Evolutionary conservation across 148 eudicot species (phyloP), one percentile per base, ranked within the genome.

Genomic region (Diospyros lotus): DNA sequence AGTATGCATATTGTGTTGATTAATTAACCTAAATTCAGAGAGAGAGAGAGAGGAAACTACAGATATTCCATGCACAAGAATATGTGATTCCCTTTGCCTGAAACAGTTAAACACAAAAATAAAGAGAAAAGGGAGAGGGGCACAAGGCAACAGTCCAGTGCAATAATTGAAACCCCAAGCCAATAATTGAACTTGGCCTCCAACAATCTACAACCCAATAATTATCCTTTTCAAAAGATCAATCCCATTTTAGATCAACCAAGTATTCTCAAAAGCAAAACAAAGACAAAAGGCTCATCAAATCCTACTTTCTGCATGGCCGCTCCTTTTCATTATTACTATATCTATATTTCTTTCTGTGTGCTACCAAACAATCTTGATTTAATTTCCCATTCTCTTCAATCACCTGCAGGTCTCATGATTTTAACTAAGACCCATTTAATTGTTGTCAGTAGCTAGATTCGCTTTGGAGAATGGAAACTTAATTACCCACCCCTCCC

Each of bases 191-290:
- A 56, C 73, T 28, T 28, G 28, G 28, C 38, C 28, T 66, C n/a
- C 44, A 55, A 42, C 64, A 53, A 52, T 64, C 61, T 70, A 54
- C 74, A 69, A 58, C 38, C 14, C 72, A 69, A 71, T 71, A 71
- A 71, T 71, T 71, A 48, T 71, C 51, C 14, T 9, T 56, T 55
- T 41, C 60, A 28, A 28, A 28, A 28, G 28, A 28, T 55, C n/a
- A 71, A 56, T 9, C 51, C 39, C 64, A 51, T 40, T 71, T 41
- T 3, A 56, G 64, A 48, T 71, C 64, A 55, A 17, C 28, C 28
- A 71, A 71, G 18, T 39, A 42, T 70, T 70, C 9, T 39, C 6
- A 68, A 4, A n/a, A 46, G 18, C n/a, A 41, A 48, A 68, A 38
- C 17, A 68, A 68, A 2, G 42, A 28, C 1, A 48, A 18, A 17